Evolutionary conservation across 2,329 filamentous ascomycete genomes (phyloP), one percentile per base, ranked within the genome.

Genomic region (Tolypocladium album): DNA sequence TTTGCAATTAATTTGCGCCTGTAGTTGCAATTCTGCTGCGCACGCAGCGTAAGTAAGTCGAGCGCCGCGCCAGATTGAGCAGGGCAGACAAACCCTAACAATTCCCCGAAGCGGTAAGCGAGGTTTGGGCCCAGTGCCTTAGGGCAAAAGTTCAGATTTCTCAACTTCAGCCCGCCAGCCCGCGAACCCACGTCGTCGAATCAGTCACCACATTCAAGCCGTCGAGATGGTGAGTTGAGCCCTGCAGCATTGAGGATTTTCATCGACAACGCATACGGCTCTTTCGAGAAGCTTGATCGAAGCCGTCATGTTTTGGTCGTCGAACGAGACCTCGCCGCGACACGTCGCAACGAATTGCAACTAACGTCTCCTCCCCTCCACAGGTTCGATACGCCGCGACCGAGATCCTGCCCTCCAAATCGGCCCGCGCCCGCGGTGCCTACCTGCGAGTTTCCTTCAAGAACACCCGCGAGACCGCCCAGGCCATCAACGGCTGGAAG

Each of bases 381-480:
- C 74, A 95, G 92, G 91, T 96, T 85, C 91, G 92, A 81, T 97
- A 97, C 92, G 91, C 91, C 81, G 89, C 89, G 77, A 90, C 88
- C 76, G 85, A 92, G 78, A 93, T 95, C 78, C 83, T 88, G 74
- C 82, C 87, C 79, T 85, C 88, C 72, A 97, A 96, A 87, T 96
- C 90, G 82, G 94, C 94, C 80, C 91, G 93, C 84, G 89, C 93
- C 77, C 92, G 94, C 82, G 94, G 95, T 81, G 92, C 92, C 78
- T 99, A 97, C 86, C 90, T 99, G 74, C 92, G 94, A 78, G 93
- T 97, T 73, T 96, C 90, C 72, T 99, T 97, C 90, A 99, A 99
- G 89, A 99, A 99, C 88, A 99, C 94, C 78, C 92, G 94, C 76
- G 95, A 99, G 86, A 97, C 93, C 70, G 94, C 95, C 68, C 94